These are phyloP conservation scores for Dichotomopilus funicola DNA, from an alignment of 2,329 filamentous ascomycete genomes.

Conservation along the genomic window DNA sequence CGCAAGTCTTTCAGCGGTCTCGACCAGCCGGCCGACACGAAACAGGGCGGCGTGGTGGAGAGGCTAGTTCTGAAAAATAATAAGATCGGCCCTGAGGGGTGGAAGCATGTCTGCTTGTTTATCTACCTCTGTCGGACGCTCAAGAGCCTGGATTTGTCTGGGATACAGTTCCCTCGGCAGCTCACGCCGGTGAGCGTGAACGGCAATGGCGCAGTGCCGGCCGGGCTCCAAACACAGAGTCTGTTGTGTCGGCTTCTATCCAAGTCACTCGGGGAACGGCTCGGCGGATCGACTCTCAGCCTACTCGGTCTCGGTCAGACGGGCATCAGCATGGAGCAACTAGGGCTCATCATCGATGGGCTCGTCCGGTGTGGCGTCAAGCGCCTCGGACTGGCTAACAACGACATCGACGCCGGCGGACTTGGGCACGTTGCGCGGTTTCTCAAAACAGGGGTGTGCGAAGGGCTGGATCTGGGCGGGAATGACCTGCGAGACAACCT, in stretches of 20 bases:
- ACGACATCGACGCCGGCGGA: slow-evolving; percentile 66
- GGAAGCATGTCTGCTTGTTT: slow-evolving; percentile 86
- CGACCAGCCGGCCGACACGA: slow-evolving; percentile 33
- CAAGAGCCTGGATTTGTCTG: slow-evolving; percentile 79
- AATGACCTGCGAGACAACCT: slow-evolving; percentile 62
- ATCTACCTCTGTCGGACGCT: slow-evolving; percentile 83
- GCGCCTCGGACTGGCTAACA: slow-evolving; percentile 76
- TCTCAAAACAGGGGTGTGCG: slow-evolving; percentile 67
- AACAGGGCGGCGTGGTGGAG: slow-evolving; percentile 69
- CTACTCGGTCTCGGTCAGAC: slow-evolving; percentile 80
- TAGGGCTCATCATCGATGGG: slow-evolving; percentile 74
- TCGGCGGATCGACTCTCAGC: slow-evolving; percentile 70
- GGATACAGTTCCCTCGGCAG: slow-evolving; percentile 64
- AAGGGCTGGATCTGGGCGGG: slow-evolving; percentile 82
- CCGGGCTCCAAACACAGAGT: slow-evolving; percentile 20
- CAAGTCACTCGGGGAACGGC: slow-evolving; percentile 67
- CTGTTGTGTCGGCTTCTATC: slow-evolving; percentile 63
- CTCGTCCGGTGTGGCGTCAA: slow-evolving; percentile 70
- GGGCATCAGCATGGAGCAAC: slow-evolving; percentile 60
- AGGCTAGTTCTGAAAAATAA: slow-evolving; percentile 87
- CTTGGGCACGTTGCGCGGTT: slow-evolving; percentile 72
- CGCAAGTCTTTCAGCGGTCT: slow-evolving; percentile 37
- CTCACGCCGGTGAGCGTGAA: slow-evolving; percentile 9
- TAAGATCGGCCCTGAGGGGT: slow-evolving; percentile 78
- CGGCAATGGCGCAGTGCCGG: slow-evolving; percentile 2